Conservation (phyloP, 495 filamentous ascomycete species). For the Staphylotrichum tortipilum region DNA sequence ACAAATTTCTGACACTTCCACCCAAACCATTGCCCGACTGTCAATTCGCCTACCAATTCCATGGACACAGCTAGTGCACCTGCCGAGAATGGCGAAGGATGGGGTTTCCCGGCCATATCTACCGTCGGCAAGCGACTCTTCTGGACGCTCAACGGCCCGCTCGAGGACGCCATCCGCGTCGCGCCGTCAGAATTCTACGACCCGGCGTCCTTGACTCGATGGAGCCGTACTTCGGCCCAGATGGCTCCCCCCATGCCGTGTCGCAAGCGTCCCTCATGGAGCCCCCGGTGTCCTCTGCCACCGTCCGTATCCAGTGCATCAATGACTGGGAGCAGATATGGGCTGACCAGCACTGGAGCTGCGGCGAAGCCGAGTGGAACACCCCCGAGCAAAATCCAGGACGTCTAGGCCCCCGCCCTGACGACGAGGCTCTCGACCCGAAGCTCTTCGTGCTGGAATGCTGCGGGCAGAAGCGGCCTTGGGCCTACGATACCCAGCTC, state of each 20-base stretch:
- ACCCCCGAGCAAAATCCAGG: not conserved
- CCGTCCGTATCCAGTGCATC: not conserved
- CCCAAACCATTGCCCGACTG: not conserved
- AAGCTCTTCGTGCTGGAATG: not conserved
- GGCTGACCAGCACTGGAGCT: not conserved
- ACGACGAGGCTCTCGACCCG: not conserved
- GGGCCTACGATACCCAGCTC: not conserved
- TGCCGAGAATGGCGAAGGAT: not conserved
- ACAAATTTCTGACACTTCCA: no score
- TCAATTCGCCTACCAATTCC: not conserved
- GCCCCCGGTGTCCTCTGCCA: not conserved
- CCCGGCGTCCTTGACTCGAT: not conserved
- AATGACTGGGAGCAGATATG: not conserved
- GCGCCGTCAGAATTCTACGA: slow-evolving; percentile 1
- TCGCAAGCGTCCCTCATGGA: not conserved
- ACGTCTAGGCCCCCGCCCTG: not conserved
- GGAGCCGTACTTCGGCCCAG: slow-evolving; percentile 1
- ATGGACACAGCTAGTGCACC: not conserved
- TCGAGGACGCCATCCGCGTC: not conserved
- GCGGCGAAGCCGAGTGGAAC: no score
- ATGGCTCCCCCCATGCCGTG: not conserved
- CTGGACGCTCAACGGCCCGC: slow-evolving; percentile 1
- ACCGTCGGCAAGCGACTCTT: not conserved
- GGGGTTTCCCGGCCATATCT: not conserved
- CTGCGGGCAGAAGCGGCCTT: slow-evolving; percentile 2